phyloP scores from a whole-genome alignment of 179 eudicot species.

The Amaranthus tricolor region DNA sequence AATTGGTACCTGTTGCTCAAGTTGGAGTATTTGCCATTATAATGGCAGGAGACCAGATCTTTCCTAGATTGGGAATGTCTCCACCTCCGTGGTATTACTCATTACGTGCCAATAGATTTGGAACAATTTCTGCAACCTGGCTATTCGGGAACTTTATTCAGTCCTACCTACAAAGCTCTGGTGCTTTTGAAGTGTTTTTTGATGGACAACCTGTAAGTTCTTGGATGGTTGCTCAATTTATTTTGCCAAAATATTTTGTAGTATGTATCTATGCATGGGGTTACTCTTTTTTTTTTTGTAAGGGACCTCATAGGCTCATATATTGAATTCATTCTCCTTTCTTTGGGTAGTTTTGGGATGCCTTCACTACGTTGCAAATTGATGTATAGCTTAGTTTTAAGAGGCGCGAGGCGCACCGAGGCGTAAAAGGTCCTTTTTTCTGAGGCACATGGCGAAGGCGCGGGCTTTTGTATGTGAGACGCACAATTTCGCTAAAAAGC shows the following conservation, averaged over 20 bases:
- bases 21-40: slow-evolving; percentile 69
- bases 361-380: too few relatives aligned
- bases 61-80: slow-evolving; percentile 77
- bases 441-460: too few relatives aligned
- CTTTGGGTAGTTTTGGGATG: too few relatives aligned
- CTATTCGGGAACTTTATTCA: slow-evolving; percentile 84
- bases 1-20: slow-evolving; percentile 75
- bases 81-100: slow-evolving; percentile 90
- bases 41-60: slow-evolving; percentile 89
- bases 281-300: neutral
- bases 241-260: neutral
- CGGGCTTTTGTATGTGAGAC: too few relatives aligned
- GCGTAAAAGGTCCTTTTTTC: too few relatives aligned
- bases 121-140: slow-evolving; percentile 91
- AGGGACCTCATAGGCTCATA: neutral
- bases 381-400: too few relatives aligned
- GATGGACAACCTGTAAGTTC: slow-evolving; percentile 69
- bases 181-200: slow-evolving; percentile 85
- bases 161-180: slow-evolving; percentile 74
- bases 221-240: neutral
- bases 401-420: too few relatives aligned
- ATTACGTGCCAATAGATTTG: slow-evolving; percentile 87
- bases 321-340: too few relatives aligned
- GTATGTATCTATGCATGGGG: neutral
- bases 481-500: too few relatives aligned